phyloP scores from a whole-genome alignment of 768 basidiomycete species.

The Russula brevipes region DNA sequence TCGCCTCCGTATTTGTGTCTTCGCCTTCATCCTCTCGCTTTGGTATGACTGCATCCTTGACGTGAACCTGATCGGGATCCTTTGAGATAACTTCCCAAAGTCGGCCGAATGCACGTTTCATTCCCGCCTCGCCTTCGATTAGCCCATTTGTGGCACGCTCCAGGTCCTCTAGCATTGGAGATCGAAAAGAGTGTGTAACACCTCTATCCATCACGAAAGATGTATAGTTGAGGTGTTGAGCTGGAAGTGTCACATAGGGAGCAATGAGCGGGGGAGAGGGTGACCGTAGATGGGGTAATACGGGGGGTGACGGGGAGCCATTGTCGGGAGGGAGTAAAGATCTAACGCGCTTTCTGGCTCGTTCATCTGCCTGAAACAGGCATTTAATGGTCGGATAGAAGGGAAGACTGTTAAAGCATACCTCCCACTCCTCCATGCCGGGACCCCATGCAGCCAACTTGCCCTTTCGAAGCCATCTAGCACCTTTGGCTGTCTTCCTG shows the following conservation, averaged over 20 bases:
- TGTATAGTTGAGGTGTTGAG: conserved; percentile 69
- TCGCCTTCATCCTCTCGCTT: conserved; percentile 62
- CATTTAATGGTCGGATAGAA: conserved; percentile 22
- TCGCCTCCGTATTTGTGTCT: conserved; percentile 36
- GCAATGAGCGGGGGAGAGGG: conserved; percentile 74
- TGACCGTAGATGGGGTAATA: conserved; percentile 69
- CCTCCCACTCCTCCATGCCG: conserved; percentile 82
- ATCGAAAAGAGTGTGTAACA: conserved; percentile 79
- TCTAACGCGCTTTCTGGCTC: conserved; percentile 75
- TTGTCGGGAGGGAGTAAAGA: conserved; percentile 53
- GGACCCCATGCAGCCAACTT: conserved; percentile 85
- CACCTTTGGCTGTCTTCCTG: conserved; percentile 65
- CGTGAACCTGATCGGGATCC: conserved; percentile 44
- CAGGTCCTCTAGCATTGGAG: conserved; percentile 69
- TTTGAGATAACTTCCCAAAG: conserved; percentile 80
- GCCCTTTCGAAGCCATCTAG: conserved; percentile 76
- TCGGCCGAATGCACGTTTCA: conserved; percentile 70
- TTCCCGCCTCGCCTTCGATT: conserved; percentile 73
- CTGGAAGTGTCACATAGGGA: conserved; percentile 65
- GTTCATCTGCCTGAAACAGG: conserved; percentile 62
- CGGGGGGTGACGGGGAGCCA: conserved; percentile 67
- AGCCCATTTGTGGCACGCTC: conserved; percentile 78
- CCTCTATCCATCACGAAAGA: conserved; percentile 85
- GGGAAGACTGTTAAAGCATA: conserved; percentile 31
- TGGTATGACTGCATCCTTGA: conserved; percentile 45